phyloP scores from a whole-genome alignment of 2,329 filamentous ascomycete species.

The Ophiostoma montium region DNA sequence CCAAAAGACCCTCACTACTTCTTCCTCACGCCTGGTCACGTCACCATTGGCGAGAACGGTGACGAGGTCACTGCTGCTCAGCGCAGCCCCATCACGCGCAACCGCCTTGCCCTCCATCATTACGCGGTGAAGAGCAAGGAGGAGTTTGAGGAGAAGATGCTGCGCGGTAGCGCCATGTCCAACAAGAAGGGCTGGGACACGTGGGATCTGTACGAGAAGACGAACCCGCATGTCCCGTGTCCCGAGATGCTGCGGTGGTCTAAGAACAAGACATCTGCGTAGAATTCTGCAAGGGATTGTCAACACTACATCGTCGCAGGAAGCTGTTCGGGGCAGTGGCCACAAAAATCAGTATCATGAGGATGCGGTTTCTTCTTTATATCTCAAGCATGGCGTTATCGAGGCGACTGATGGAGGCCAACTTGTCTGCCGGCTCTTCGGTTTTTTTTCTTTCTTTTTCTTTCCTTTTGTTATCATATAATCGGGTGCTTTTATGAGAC shows the following conservation, averaged over 20 bases:
- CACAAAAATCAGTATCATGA: no score
- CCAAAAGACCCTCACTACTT: conserved; percentile 9
- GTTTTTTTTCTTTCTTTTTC: no score
- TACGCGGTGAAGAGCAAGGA: conserved; percentile 8
- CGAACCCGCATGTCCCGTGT: conserved; percentile 3
- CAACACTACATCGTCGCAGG: no score
- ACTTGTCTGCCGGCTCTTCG: no score
- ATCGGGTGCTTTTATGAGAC: no score
- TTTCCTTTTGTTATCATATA: no score
- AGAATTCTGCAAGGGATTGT: no score
- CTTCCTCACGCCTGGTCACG: background rate
- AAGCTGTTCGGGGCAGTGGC: no score
- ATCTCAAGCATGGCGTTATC: no score
- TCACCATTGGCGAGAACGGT: conserved; percentile 9
- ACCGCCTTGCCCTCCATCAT: conserved; percentile 9
- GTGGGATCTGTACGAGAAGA: conserved; percentile 5
- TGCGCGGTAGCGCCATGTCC: conserved; percentile 11
- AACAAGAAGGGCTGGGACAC: conserved; percentile 8
- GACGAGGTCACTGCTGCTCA: conserved; percentile 1
- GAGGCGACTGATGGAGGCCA: no score
- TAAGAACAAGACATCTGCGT: no score
- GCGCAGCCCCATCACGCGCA: conserved; percentile 8
- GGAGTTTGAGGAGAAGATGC: conserved; percentile 11
- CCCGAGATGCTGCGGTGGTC: conserved; percentile 11
- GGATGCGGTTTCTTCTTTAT: no score